Percentiles rank a stretch among this genome's conserved stretches.
These are phyloP conservation scores for Brettanomyces naardenensis DNA, from an alignment of 805 yeast genomes.

Conservation along the genomic window DNA sequence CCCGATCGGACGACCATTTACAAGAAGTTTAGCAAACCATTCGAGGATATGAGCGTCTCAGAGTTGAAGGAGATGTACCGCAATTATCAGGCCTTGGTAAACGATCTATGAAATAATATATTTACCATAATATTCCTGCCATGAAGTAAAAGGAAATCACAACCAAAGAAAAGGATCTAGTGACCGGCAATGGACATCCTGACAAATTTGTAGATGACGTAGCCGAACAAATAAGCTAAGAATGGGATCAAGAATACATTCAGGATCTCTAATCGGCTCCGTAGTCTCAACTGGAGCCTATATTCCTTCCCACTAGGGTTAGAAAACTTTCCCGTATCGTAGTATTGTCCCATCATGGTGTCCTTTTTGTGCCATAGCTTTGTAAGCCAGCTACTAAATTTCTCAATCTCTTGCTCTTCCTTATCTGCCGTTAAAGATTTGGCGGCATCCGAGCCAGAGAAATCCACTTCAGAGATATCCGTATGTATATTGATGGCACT, in stretches of 20 bases:
- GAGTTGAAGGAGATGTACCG: constrained; percentile 23
- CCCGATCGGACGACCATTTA: constrained; percentile 3
- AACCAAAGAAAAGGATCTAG: too few relatives aligned
- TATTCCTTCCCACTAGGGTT: constrained; percentile 13
- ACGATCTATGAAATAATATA: constrained; percentile 2
- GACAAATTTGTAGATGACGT: constrained; percentile 4
- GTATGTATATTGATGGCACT: constrained; percentile 40
- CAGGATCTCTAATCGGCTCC: constrained; percentile 17
- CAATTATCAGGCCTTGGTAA: constrained; percentile 21
- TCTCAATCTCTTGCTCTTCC: constrained; percentile 27
- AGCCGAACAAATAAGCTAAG: constrained; percentile 4
- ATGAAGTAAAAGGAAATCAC: too few relatives aligned
- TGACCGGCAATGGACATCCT: too few relatives aligned
- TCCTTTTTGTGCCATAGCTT: constrained; percentile 77
- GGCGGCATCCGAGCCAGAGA: constrained; percentile 33
- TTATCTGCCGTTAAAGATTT: constrained; percentile 32
- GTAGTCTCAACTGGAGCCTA: constrained; percentile 16
- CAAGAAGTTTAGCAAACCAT: constrained; percentile 17
- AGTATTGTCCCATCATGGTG: constrained; percentile 52
- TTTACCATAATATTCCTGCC: background rate
- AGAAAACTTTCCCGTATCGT: constrained; percentile 44
- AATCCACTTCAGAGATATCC: constrained; percentile 21
- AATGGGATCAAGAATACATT: constrained; percentile 22
- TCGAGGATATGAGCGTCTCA: constrained; percentile 21
- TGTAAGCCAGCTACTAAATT: constrained; percentile 70